Evolutionary conservation across 2,329 filamentous ascomycete species (phyloP).

Genomic region (Cercospora citrullina): DNA sequence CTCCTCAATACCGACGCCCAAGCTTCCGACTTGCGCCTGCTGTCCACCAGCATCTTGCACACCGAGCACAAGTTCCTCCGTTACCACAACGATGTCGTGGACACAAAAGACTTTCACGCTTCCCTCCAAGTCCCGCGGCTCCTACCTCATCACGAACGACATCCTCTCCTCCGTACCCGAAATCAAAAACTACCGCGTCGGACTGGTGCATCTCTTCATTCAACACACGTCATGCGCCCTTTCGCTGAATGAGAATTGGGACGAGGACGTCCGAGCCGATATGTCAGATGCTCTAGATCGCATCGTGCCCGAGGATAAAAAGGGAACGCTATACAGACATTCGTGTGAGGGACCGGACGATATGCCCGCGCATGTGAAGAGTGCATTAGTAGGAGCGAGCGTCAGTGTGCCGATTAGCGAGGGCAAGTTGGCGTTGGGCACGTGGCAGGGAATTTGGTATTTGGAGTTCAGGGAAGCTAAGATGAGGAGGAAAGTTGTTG

Average conservation of each 20-base stretch:
- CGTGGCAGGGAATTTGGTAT: constrained; percentile 93
- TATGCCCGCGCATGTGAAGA: constrained; percentile 98
- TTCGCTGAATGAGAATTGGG: constrained; percentile 89
- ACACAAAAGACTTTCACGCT: constrained; percentile 82
- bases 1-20: constrained; percentile 31
- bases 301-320: constrained; percentile 76
- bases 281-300: constrained; percentile 94
- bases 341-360: constrained; percentile 84
- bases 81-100: constrained; percentile 58
- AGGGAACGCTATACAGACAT: constrained; percentile 71
- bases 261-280: constrained; percentile 76
- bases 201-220: constrained; percentile 83
- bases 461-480: constrained; percentile 78
- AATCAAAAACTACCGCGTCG: constrained; percentile 78
- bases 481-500: constrained; percentile 80
- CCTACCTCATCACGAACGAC: constrained; percentile 83
- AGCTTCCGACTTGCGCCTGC: constrained; percentile 37
- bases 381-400: constrained; percentile 81
- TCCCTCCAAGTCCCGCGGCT: constrained; percentile 73
- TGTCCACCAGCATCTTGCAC: constrained; percentile 36
- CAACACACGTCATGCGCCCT: constrained; percentile 94
- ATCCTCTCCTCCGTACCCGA: constrained; percentile 73
- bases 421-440: constrained; percentile 69
- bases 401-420: constrained; percentile 89
- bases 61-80: constrained; percentile 22